A percentile compares a stretch with the other conserved stretches of the same genome.
These are phyloP conservation scores for Barnettozyma botsteinii DNA, from an alignment of 805 yeast genomes.

Conservation along the genomic window DNA sequence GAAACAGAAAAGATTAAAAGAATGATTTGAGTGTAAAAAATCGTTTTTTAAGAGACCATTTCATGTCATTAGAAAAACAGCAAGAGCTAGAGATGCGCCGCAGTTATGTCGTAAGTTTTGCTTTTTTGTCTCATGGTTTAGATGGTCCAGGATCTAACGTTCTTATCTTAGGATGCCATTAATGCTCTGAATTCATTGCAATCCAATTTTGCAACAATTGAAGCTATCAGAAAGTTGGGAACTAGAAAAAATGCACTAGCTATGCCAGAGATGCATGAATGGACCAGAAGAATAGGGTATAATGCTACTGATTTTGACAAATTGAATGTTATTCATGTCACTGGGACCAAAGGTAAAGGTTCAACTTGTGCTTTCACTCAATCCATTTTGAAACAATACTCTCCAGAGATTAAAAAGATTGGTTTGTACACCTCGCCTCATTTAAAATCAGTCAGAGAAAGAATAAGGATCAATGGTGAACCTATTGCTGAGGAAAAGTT, in stretches of 20 bases:
- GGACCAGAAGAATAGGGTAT: slow-evolving; percentile 69
- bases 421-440: slow-evolving; percentile 98
- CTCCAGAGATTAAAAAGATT: slow-evolving; percentile 45
- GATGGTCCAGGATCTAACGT: too few relatives aligned
- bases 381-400: slow-evolving; percentile 67
- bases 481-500: slow-evolving; percentile 80
- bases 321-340: slow-evolving; percentile 80
- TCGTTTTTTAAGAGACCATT: too few relatives aligned
- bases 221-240: slow-evolving; percentile 72
- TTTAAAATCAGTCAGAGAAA: slow-evolving; percentile 84
- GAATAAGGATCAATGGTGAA: slow-evolving; percentile 80
- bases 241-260: slow-evolving; percentile 55
- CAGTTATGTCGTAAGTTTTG: slow-evolving; percentile 1
- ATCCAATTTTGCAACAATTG: slow-evolving; percentile 85
- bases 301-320: slow-evolving; percentile 59
- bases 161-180: slow-evolving; percentile 58
- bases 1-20: too few relatives aligned
- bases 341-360: slow-evolving; percentile 99
- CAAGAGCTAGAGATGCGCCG: slow-evolving; percentile 2
- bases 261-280: slow-evolving; percentile 80
- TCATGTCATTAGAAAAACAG: background rate
- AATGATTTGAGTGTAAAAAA: too few relatives aligned
- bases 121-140: background rate
- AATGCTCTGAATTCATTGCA: slow-evolving; percentile 79
- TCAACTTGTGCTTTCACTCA: slow-evolving; percentile 94